These are phyloP conservation scores for Mollisia scopiformis DNA, from an alignment of 2,329 filamentous ascomycete genomes.

Conservation along the genomic window DNA sequence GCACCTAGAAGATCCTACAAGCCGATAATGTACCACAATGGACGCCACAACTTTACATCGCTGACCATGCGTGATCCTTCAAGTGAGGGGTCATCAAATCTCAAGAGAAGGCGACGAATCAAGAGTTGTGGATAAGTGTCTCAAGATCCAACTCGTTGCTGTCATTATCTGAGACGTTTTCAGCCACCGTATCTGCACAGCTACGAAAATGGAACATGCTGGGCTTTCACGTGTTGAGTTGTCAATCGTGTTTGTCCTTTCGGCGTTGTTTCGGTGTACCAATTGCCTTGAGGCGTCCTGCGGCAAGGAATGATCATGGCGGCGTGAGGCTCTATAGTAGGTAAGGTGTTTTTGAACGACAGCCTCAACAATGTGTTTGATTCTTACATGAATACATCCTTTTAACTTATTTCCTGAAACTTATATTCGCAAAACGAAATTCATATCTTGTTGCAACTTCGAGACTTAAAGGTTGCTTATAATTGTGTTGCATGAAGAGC, in stretches of 20 bases:
- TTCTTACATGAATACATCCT: not conserved
- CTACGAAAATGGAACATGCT: not conserved
- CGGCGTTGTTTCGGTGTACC: too few relatives aligned
- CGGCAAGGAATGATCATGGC: too few relatives aligned
- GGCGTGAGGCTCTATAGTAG: not conserved
- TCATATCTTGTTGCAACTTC: too few relatives aligned
- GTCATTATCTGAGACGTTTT: not conserved
- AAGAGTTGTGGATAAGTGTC: not conserved
- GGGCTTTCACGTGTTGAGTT: not conserved
- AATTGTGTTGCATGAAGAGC: not conserved
- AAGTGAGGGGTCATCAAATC: not conserved
- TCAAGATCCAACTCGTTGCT: not conserved
- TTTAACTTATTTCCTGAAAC: not conserved
- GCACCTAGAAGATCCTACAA: too few relatives aligned
- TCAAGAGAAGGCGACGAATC: not conserved
- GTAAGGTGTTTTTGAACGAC: not conserved
- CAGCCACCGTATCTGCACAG: not conserved
- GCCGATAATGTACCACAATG: too few relatives aligned
- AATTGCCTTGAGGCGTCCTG: not conserved
- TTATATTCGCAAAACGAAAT: too few relatives aligned
- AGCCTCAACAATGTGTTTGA: slow-evolving; percentile 1
- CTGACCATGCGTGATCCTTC: not conserved
- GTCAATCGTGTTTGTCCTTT: not conserved
- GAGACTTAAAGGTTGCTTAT: too few relatives aligned
- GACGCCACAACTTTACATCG: not conserved